Percentiles rank a stretch among this genome's conserved stretches.
Evolutionary conservation across 495 filamentous ascomycete genomes (phyloP).

Genomic region (Copromyces sp.): DNA sequence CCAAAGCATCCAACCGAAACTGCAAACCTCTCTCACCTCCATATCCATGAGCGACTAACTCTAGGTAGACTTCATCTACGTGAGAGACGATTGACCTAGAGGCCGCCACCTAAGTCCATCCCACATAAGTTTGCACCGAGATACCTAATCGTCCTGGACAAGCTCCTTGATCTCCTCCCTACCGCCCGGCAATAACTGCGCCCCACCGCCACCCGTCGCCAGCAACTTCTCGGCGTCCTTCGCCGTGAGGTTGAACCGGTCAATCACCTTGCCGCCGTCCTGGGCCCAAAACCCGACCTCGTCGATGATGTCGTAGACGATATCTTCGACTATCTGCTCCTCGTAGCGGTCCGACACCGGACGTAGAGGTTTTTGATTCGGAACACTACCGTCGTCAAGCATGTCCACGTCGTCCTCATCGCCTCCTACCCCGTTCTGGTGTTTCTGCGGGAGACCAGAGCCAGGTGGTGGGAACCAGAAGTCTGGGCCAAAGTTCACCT

Average conservation of each 20-base stretch:
- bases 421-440: constrained; percentile 8
- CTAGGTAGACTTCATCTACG: not conserved
- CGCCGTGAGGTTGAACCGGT: constrained; percentile 18
- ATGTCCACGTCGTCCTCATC: constrained; percentile 41
- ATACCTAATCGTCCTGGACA: constrained; percentile 49
- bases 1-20: not conserved
- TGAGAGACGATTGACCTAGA: not conserved
- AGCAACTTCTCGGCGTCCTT: constrained; percentile 25
- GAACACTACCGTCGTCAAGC: constrained; percentile 21
- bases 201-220: constrained; percentile 25
- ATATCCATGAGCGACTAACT: not conserved
- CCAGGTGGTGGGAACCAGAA: constrained; percentile 80
- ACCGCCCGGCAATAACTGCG: constrained; percentile 27
- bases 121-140: not conserved
- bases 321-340: constrained; percentile 92
- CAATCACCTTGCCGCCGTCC: constrained; percentile 45
- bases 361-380: constrained; percentile 22
- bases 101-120: not conserved
- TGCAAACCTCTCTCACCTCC: not conserved
- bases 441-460: not conserved
- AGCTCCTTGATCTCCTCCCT: constrained; percentile 52
- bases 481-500: constrained; percentile 81
- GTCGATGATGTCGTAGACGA: constrained; percentile 84
- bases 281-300: constrained; percentile 75
- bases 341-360: constrained; percentile 72